phyloP scores from a whole-genome alignment of 2,329 filamentous ascomycete genomes.

The Claviceps sp. region DNA sequence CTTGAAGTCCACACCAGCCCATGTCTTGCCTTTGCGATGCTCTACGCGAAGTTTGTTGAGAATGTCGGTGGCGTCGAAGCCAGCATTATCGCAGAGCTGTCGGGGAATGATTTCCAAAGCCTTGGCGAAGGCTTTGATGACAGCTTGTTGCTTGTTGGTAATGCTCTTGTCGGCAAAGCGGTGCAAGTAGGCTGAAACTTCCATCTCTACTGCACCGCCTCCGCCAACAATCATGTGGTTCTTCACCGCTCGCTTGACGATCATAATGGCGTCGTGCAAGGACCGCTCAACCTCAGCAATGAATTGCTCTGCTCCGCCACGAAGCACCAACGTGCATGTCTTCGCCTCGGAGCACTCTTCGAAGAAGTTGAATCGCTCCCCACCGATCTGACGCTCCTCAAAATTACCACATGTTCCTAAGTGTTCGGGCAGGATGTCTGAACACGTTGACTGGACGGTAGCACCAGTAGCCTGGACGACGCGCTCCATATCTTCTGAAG shows the following conservation, averaged over 20 bases:
- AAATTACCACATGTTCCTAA: constrained; percentile 83
- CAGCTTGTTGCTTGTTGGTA: constrained; percentile 86
- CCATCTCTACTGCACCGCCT: constrained; percentile 93
- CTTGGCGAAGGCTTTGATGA: constrained; percentile 97
- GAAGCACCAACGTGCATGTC: constrained; percentile 90
- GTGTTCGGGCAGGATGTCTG: constrained; percentile 79
- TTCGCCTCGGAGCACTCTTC: constrained; percentile 90
- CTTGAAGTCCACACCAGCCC: constrained; percentile 92
- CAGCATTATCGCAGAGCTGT: constrained; percentile 95
- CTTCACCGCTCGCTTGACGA: constrained; percentile 94
- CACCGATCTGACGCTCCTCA: constrained; percentile 93
- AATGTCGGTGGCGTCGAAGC: constrained; percentile 96
- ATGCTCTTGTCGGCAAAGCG: constrained; percentile 86
- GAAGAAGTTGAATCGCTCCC: constrained; percentile 97
- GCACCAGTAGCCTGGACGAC: constrained; percentile 91
- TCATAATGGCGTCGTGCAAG: constrained; percentile 98
- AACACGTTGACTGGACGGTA: constrained; percentile 88
- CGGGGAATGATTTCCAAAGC: constrained; percentile 92
- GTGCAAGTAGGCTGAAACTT: constrained; percentile 87
- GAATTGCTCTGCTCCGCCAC: constrained; percentile 95
- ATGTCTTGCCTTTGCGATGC: constrained; percentile 82
- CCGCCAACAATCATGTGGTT: constrained; percentile 91
- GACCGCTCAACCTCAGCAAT: constrained; percentile 97
- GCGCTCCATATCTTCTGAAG: constrained; percentile 85
- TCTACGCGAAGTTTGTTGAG: constrained; percentile 92